Percentiles rank a stretch among this genome's conserved stretches.
phyloP scores from a whole-genome alignment of 305 asterid genomes.

The Solanum hybrid region DNA sequence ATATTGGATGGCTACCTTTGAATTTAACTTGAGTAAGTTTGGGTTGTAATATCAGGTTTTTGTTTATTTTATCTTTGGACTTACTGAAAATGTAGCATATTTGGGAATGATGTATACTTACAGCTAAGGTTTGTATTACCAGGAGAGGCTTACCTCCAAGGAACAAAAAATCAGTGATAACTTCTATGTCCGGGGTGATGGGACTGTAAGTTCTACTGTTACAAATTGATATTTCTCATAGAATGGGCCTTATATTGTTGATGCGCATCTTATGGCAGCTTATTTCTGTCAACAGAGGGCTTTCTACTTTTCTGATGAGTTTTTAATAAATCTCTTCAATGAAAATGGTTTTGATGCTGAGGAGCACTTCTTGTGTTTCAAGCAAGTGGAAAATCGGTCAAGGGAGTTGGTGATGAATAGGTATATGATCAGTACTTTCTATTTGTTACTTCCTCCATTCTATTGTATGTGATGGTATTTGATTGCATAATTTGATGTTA shows the following conservation, averaged over 20 bases:
- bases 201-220: constrained; percentile 62
- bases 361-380: constrained; percentile 81
- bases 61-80: not conserved
- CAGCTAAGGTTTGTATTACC: constrained; percentile 7
- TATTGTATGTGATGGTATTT: not conserved
- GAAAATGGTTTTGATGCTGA: constrained; percentile 60
- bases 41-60: not conserved
- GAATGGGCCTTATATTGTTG: not conserved
- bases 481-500: not conserved
- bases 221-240: constrained; percentile 6
- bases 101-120: constrained; percentile 1
- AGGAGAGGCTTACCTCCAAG: constrained; percentile 82
- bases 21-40: not conserved
- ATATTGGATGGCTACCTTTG: not conserved
- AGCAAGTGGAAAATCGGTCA: constrained; percentile 89
- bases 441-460: not conserved
- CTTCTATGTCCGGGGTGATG: constrained; percentile 95
- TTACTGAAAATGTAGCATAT: not conserved
- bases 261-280: constrained; percentile 13
- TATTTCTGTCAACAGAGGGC: constrained; percentile 58
- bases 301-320: constrained; percentile 87
- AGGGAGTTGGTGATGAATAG: constrained; percentile 82
- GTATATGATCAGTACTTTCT: constrained; percentile 22
- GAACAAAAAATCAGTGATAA: constrained; percentile 90
- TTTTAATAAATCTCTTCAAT: constrained; percentile 51